Evolutionary conservation across 345 rosid species (phyloP).

Genomic region (Salix koriyanagi): DNA sequence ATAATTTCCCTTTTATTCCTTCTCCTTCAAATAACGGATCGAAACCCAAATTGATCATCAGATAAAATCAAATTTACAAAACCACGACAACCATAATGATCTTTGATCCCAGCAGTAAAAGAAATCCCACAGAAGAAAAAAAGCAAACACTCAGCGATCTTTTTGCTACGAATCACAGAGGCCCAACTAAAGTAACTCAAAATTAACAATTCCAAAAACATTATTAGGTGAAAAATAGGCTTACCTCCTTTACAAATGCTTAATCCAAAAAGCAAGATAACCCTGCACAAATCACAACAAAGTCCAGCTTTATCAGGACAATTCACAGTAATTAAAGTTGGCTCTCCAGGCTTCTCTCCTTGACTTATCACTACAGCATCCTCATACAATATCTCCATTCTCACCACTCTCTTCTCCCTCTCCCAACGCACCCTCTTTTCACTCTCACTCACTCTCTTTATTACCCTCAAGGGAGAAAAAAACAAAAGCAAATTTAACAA

Average conservation of each 20-base stretch:
- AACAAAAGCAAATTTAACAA: no score
- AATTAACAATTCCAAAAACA: no score
- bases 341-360: slow-evolving; percentile 37
- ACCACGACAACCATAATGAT: neutral
- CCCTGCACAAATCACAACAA: slow-evolving; percentile 66
- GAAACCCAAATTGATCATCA: slow-evolving; percentile 3
- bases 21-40: neutral
- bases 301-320: slow-evolving; percentile 71
- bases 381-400: slow-evolving; percentile 51
- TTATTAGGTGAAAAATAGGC: neutral
- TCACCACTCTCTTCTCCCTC: slow-evolving; percentile 3
- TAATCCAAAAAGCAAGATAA: slow-evolving; percentile 49
- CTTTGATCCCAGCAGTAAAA: neutral
- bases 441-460: neutral
- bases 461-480: no score
- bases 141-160: neutral
- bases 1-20: neutral
- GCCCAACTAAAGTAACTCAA: neutral
- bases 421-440: neutral
- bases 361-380: slow-evolving; percentile 50
- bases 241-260: slow-evolving; percentile 68
- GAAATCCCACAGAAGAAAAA: neutral
- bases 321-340: slow-evolving; percentile 53
- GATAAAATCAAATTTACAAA: neutral
- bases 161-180: neutral